Evolutionary conservation across 805 yeast species (phyloP), one percentile per base, ranked within the genome.

Genomic region (Candida coleopterorum): DNA sequence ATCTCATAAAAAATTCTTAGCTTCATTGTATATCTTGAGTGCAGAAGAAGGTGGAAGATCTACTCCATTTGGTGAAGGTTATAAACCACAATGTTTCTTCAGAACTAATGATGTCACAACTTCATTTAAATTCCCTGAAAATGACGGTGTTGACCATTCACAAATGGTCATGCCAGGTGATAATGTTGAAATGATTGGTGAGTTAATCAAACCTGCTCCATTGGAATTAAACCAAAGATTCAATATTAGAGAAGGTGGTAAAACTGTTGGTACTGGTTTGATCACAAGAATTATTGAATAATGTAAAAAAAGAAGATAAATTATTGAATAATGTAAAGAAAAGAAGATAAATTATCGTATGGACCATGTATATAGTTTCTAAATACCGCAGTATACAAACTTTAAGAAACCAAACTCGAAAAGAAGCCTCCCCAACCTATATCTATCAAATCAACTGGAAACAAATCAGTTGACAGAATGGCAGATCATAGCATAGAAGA

Each of bases 21-120:
- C 96, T 45, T 90, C 97, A 34, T 70, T 90, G 60, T 93, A 93
- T 70, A 79, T 90, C 47, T 76, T 93, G 63, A 77, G 95, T 60
- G 84, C 87, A 69, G 97, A 93, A 60, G 98, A 93, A 74, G 98
- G 98, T 78, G 98, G 98, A 58, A 90, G 98, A 74, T 96, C 87
- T 75, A 85, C 96, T 47, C 94, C 96, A 49, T 93, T 93, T 67
- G 90, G 90, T 59, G 87, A 84, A 69, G 84, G 88, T 79, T 93
- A 89, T 81, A 86, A 95, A 75, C 98, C 98, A 44, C 98, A 93
- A 72, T 76, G 90, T 77, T 93, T 84, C 70, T 77, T 93, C 60
- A 85, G 97, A 73, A 89, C 98, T 48, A 86, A 95, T 47, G 95
- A 88, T 61, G 97, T 90, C 47, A 86, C 97, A 48, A 90, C 85